Base-by-base conservation (phyloP, 768 basidiomycete genomes). In the Phaffia australis region DNA sequence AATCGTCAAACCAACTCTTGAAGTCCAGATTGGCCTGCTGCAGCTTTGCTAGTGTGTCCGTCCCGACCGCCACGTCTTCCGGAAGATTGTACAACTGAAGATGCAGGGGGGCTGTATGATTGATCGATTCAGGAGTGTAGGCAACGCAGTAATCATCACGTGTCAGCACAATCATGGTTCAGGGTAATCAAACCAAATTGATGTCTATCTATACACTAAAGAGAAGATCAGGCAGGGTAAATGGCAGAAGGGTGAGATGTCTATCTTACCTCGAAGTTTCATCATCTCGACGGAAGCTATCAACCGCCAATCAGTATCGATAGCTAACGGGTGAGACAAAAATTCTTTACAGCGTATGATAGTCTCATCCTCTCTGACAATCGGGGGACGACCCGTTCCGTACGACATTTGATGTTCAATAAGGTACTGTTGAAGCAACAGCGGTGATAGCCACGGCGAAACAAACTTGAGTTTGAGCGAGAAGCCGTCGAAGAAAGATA, bases 261-360 rank as follows among this genome's bases (percentile, higher is more conserved):
- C 7, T 64, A 57, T 29, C 70, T 65, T 55, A 73, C 74, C 72
- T 68, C 92, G 84, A 69, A 94, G 83, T 35, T 85, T 84, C 83
- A 92, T 90, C 64, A 94, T 81, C 73, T 97, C 91, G 30, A 97
- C 90, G 1, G 89, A 93, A 3, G 92, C 93, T 16, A 95, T 88
- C 18, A 97, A 83, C 65, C 92, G 86, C 83, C 90, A 91, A 72
- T 97, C 92, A 70, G 94, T 91, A 72, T 89, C 86, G 68, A 94
- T 88, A 18, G 89, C 83, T 32, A 94, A 78, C 48, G 92, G 92
- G 74, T 95, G 92, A 70, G 85, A 84, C 27, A 95, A 78, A 23
- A 97, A 80, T 56, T 85, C 79, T 47, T 87, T 84, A 71, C 88
- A 89, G 68, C 88, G 83, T 72, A 80, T 81, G 66, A 97, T 91